phyloP scores from a whole-genome alignment of 306 rosid species.

The Corylus americana region DNA sequence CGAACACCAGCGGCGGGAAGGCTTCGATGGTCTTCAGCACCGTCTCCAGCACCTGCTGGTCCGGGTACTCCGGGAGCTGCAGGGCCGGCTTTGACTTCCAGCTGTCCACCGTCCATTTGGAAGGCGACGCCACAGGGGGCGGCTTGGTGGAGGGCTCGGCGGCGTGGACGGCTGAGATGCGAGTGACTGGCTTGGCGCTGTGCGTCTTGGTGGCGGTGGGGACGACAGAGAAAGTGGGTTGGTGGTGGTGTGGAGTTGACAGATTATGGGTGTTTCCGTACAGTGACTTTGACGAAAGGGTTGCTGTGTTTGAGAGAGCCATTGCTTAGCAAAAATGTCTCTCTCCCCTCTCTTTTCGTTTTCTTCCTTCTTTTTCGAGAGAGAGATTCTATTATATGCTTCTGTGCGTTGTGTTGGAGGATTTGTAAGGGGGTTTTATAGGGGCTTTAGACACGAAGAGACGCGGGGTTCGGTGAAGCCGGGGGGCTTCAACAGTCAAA shows the following conservation, averaged over 20 bases:
- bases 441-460: constrained; percentile 15
- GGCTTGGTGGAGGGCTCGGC: constrained; percentile 36
- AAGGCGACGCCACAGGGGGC: neutral
- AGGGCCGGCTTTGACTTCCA: constrained; percentile 61
- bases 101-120: constrained; percentile 58
- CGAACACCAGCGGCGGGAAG: constrained; percentile 71
- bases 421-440: neutral
- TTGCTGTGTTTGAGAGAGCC: constrained; percentile 52
- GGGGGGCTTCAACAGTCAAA: constrained; percentile 7
- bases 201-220: constrained; percentile 31
- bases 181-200: constrained; percentile 26
- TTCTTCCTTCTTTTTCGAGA: neutral
- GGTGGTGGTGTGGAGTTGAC: constrained; percentile 42
- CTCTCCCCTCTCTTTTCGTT: neutral
- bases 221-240: constrained; percentile 36
- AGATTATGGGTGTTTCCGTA: constrained; percentile 27
- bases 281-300: constrained; percentile 54
- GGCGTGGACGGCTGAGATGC: constrained; percentile 62
- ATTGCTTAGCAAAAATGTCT: constrained; percentile 20
- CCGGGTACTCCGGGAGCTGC: constrained; percentile 73
- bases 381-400: neutral
- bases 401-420: no score
- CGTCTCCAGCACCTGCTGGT: constrained; percentile 45
- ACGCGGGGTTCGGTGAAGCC: neutral
- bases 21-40: constrained; percentile 58